These are phyloP conservation scores for Ceratocystiopsis brevicomis DNA, from an alignment of 2,329 filamentous ascomycete genomes.

Conservation along the genomic window DNA sequence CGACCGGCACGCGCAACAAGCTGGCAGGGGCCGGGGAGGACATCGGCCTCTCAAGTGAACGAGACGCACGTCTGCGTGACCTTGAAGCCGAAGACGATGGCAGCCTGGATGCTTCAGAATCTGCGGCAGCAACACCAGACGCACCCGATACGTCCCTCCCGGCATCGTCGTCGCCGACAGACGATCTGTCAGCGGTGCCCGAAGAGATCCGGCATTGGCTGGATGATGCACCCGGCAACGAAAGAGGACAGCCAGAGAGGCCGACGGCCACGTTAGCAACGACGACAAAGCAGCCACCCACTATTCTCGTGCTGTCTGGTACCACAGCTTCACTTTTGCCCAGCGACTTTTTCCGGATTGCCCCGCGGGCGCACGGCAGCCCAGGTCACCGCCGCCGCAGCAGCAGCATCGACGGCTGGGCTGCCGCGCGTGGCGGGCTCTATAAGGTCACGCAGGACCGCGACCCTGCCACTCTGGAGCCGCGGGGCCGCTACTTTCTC, in stretches of 20 bases:
- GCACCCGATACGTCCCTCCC: too few relatives aligned
- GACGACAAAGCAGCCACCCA: slow-evolving; percentile 2
- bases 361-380: slow-evolving; percentile 21
- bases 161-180: too few relatives aligned
- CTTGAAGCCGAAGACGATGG: too few relatives aligned
- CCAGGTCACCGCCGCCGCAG: not conserved
- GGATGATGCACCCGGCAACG: not conserved
- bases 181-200: too few relatives aligned
- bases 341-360: slow-evolving; percentile 52
- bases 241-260: not conserved
- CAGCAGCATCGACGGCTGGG: slow-evolving; percentile 42
- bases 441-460: slow-evolving; percentile 41
- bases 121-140: too few relatives aligned
- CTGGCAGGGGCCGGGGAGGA: too few relatives aligned
- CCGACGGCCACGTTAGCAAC: not conserved
- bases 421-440: slow-evolving; percentile 18
- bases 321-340: slow-evolving; percentile 40
- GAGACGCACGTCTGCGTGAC: too few relatives aligned
- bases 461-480: slow-evolving; percentile 41
- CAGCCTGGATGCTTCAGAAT: too few relatives aligned
- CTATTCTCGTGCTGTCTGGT: slow-evolving; percentile 35
- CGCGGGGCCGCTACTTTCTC: slow-evolving; percentile 47
- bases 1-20: not conserved
- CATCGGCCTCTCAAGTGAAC: too few relatives aligned
- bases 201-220: too few relatives aligned